Base-by-base conservation (phyloP, 306 rosid species). In the Trifolium subterraneum region DNA sequence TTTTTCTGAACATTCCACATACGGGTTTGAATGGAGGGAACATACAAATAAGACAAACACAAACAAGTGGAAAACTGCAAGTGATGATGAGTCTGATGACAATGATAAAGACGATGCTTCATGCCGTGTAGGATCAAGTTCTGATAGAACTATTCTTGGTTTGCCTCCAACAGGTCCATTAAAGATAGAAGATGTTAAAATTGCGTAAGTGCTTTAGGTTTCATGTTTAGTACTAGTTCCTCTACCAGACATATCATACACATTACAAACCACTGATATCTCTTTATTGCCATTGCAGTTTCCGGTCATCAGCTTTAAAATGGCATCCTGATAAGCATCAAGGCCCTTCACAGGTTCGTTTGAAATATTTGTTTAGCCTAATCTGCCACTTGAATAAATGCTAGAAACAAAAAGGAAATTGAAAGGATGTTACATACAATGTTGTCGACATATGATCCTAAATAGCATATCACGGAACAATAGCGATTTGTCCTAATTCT, bases 241-340 rank as follows among this genome's bases (percentile, higher is more conserved):
- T 70, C 31, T 60, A 27, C 18, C 9, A 2, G 27, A 16, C 71
- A 51, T 29, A 9, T 27, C 12, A 10, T 35, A 36, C 22, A 64
- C 64, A 23, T 55, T 25, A 69, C 55, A 52, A 64, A 52, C 33
- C 14, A 19, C 65, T 38, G 64, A 38, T 12, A 18, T 27, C 54
- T 50, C 35, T 31, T 18, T 29, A 70, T 68, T 81, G 36, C 18
- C 59, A 29, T 51, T 58, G 85, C 84, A 93, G 98, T 69, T 93
- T 89, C 64, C 96, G 89, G 16, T 75, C 84, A 74, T 88, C 97
- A 0, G 97, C 98, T 70, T 81, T 91, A n/a, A 93, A 91, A 83
- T 93, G 97, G 98, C 96, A 91, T 86, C 98, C 96, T 66, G 98
- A 93, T 77, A 89, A 84, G 82, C 97, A 93, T 82, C 91, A 87